Percentiles rank a stretch among this genome's conserved stretches.
These are phyloP conservation scores for Aspergillus incahuasiensis DNA, from an alignment of 495 filamentous ascomycete genomes.

Conservation along the genomic window DNA sequence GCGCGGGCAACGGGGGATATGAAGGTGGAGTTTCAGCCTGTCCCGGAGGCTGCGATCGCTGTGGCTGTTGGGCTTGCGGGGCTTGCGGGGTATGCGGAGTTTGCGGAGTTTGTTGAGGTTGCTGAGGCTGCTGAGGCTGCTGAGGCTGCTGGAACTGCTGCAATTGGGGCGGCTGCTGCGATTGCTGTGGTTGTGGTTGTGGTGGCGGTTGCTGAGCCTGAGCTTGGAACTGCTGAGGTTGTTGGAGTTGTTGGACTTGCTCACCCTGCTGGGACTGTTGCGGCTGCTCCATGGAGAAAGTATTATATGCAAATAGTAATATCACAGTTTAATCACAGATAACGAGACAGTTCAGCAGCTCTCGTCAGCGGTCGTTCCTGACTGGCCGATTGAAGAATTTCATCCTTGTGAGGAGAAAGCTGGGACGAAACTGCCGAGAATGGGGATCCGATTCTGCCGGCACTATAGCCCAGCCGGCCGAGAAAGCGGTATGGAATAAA, in stretches of 20 bases:
- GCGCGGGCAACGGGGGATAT: conserved; percentile 2
- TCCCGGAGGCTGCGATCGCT: not conserved
- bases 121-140: not conserved
- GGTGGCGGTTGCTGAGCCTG: not conserved
- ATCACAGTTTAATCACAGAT: not conserved
- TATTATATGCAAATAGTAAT: not conserved
- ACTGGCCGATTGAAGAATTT: not conserved
- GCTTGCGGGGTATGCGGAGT: not conserved
- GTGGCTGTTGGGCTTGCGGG: not conserved
- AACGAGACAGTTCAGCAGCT: not conserved
- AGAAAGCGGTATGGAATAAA: not conserved
- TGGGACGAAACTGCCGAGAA: not conserved
- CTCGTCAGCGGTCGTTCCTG: not conserved
- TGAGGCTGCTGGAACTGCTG: not conserved
- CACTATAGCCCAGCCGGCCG: not conserved
- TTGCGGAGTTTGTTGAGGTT: not conserved
- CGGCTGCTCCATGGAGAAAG: not conserved
- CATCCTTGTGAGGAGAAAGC: not conserved
- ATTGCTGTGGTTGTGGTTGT: not conserved
- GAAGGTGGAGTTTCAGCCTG: not conserved
- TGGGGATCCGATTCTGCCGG: not conserved
- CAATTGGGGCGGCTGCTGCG: not conserved
- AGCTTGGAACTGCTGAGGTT: not conserved
- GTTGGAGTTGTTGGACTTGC: not conserved
- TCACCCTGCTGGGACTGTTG: not conserved